Evolutionary conservation across 1,284 basidiomycete genomes (phyloP).

Genomic region (Leccinum griseonigrum): DNA sequence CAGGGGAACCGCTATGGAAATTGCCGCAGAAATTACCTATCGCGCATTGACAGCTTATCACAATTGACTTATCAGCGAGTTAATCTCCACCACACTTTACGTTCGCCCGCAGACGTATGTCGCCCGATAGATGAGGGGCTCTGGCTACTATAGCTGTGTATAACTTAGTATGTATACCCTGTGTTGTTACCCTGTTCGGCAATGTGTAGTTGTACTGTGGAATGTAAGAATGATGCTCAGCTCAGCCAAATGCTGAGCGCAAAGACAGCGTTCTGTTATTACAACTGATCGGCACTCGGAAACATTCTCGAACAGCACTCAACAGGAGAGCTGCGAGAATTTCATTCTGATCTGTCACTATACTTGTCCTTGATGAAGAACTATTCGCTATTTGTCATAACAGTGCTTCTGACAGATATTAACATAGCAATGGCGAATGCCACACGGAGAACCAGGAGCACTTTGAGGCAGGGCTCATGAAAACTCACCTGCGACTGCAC

Average conservation of each 20-base stretch:
- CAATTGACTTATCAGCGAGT: slow-evolving; percentile 15
- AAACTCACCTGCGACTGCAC: not conserved
- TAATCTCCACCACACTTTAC: not conserved
- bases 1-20: slow-evolving; percentile 33
- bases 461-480: not conserved
- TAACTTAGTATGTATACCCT: slow-evolving; percentile 5
- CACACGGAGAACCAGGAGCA: not conserved
- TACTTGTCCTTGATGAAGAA: not conserved
- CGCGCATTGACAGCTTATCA: slow-evolving; percentile 21
- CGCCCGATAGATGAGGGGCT: not conserved
- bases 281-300: not conserved
- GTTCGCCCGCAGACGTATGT: not conserved
- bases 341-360: not conserved
- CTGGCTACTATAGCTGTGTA: not conserved
- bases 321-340: not conserved
- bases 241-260: not conserved
- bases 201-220: slow-evolving; percentile 1
- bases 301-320: not conserved
- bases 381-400: not conserved
- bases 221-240: slow-evolving; percentile 11
- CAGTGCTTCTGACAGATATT: not conserved
- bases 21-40: slow-evolving; percentile 28
- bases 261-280: not conserved
- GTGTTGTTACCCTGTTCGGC: not conserved
- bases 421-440: not conserved